Percentiles rank a stretch among this genome's conserved stretches.
Evolutionary conservation across 2,329 filamentous ascomycete species (phyloP).

Genomic region (Colletotrichum spinosum): DNA sequence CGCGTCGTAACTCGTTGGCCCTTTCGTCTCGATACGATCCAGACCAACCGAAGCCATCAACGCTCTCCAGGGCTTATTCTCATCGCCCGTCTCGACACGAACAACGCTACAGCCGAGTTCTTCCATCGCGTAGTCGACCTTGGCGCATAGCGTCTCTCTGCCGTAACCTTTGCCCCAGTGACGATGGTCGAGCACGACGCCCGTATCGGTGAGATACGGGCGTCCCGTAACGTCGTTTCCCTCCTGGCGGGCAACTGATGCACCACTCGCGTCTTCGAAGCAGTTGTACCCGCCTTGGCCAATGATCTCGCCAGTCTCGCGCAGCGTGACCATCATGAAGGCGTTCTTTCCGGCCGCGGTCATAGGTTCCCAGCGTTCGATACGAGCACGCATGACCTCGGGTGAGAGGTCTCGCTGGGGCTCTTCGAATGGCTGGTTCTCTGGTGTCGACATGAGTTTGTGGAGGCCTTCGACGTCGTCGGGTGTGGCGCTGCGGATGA

Average conservation of each 20-base stretch:
- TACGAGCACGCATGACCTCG: constrained; percentile 27
- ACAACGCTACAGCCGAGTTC: constrained; percentile 37
- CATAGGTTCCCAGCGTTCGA: constrained; percentile 18
- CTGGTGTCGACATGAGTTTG: constrained; percentile 32
- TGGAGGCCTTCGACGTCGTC: constrained; percentile 34
- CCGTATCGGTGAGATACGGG: constrained; percentile 37
- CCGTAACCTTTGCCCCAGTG: constrained; percentile 40
- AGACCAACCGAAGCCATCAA: constrained; percentile 34
- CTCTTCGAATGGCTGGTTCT: constrained; percentile 32
- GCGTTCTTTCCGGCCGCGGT: constrained; percentile 37
- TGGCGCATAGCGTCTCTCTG: constrained; percentile 38
- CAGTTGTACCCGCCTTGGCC: constrained; percentile 40
- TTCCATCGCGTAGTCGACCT: constrained; percentile 40
- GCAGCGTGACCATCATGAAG: constrained; percentile 36
- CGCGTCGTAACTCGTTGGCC: constrained; percentile 26
- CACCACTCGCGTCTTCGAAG: constrained; percentile 18
- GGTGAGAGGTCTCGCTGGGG: constrained; percentile 26
- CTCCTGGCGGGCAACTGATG: background rate
- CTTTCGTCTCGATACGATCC: constrained; percentile 17
- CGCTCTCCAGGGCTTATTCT: constrained; percentile 33
- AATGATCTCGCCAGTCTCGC: constrained; percentile 34
- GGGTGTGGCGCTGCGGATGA: constrained; percentile 49
- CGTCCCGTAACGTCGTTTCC: background rate
- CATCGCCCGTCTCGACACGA: constrained; percentile 39
- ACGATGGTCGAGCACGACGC: constrained; percentile 40